Percentiles rank a stretch among this genome's conserved stretches.
Conservation (phyloP, 371 early-diverging fungal genomes). For the Apophysomyces elegans region DNA sequence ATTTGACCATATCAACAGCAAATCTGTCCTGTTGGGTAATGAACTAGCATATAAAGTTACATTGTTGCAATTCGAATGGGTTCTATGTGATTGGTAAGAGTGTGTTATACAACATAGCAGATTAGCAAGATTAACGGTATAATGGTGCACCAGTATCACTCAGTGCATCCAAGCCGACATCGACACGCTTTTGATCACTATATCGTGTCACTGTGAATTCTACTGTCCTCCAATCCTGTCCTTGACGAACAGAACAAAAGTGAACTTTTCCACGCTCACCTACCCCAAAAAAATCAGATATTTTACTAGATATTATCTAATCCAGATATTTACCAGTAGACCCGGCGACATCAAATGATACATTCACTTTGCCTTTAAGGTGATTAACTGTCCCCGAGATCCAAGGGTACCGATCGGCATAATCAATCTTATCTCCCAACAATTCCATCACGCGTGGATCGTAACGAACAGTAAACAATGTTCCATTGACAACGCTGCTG, state of each 20-base stretch:
- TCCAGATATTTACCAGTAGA: constrained; percentile 42
- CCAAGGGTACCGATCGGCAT: constrained; percentile 69
- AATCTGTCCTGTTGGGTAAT: no score
- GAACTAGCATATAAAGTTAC: no score
- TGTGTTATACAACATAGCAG: neutral
- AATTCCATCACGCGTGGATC: constrained; percentile 57
- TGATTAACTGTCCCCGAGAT: constrained; percentile 70
- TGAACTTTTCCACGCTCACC: constrained; percentile 50
- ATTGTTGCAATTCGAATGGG: neutral
- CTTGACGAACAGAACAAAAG: constrained; percentile 43
- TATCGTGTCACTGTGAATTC: constrained; percentile 44
- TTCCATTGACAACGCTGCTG: constrained; percentile 66
- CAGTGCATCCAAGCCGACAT: constrained; percentile 39
- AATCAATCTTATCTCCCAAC: constrained; percentile 66
- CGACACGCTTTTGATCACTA: constrained; percentile 36
- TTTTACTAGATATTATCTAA: neutral
- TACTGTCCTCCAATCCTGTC: constrained; percentile 41
- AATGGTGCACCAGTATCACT: constrained; percentile 44
- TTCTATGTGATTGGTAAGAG: neutral
- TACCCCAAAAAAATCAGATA: constrained; percentile 8
- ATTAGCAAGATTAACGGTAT: constrained; percentile 8
- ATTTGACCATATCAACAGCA: no score
- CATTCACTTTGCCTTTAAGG: constrained; percentile 68
- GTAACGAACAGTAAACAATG: constrained; percentile 67
- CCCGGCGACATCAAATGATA: constrained; percentile 62